Evolutionary conservation across 805 yeast genomes (phyloP), one percentile per base, ranked within the genome.

Genomic region (Wickerhamiella lipophila): DNA sequence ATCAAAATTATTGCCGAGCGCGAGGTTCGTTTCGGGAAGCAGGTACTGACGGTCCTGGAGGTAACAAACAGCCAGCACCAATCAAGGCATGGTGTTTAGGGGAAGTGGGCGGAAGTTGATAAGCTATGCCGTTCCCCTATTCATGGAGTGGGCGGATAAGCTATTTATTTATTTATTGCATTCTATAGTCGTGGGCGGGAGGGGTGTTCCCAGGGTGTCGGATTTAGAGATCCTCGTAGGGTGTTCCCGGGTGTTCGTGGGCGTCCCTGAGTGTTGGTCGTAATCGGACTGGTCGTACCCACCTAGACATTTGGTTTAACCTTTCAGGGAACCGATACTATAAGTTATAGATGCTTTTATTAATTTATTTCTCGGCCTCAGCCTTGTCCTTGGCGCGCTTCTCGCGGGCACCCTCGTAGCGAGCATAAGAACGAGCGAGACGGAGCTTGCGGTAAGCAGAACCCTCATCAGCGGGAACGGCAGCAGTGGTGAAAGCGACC

Each of bases 331-430:
- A 38, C 42, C 42, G 42, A 38, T 38, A 38, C 42, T 38, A 38
- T 38, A 38, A 38, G 42, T 38, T 38, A 38, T 38, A 38, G 26
- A 36, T 22, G 23, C 29, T 40, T 26, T 29, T 42, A 45, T 45
- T 45, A 45, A 45, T 34, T 45, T 80, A 86, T 56, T 60, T 19
- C 78, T 88, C 98, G 72, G 96, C 97, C 77, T 86, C 97, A 71
- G 96, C 96, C 78, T 78, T 79, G 63, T 88, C 96, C 69, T 71
- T 79, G 67, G 95, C 95, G 77, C 96, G 83, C 94, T 89, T 92
- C 70, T 81, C 97, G 76, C 94, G 87, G 76, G 78, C 76, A 79
- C 99, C 99, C 71, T 72, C 77, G 83, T 77, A 83, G 74, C 78
- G 86, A 80, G 89, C 86, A 65, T 83, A 84, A 63, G 94, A 81